phyloP scores from a whole-genome alignment of 495 filamentous ascomycete species.

The Penicillium desertorum region DNA sequence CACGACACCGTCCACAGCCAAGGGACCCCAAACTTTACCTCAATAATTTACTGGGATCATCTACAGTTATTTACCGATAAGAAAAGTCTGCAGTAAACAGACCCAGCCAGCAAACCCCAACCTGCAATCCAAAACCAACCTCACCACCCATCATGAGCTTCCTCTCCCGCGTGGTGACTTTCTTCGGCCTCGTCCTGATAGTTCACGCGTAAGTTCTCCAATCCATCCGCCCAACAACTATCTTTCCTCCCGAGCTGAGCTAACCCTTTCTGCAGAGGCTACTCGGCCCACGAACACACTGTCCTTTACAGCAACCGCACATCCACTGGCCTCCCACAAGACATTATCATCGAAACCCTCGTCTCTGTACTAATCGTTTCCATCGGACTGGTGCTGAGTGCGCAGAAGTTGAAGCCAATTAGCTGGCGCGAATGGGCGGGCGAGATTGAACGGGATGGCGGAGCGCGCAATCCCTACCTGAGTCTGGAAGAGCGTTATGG shows the following conservation, averaged over 20 bases:
- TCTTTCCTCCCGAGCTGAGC: background rate
- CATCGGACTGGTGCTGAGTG: slow-evolving; percentile 66
- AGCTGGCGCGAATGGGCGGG: slow-evolving; percentile 83
- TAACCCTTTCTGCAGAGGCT: slow-evolving; percentile 56
- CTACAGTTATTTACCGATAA: background rate
- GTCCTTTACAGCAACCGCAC: slow-evolving; percentile 61
- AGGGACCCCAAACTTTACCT: background rate
- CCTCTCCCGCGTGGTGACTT: slow-evolving; percentile 61
- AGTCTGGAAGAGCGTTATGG: slow-evolving; percentile 60
- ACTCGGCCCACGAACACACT: slow-evolving; percentile 83
- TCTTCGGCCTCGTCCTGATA: slow-evolving; percentile 65
- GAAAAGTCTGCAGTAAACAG: background rate
- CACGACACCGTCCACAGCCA: slow-evolving; percentile 4
- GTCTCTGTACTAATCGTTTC: slow-evolving; percentile 65
- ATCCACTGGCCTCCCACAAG: slow-evolving; percentile 62
- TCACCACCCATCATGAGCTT: slow-evolving; percentile 55
- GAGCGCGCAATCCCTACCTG: slow-evolving; percentile 50
- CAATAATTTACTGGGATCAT: background rate
- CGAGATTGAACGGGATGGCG: slow-evolving; percentile 70
- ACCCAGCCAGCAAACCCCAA: slow-evolving; percentile 13
- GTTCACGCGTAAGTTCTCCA: slow-evolving; percentile 64
- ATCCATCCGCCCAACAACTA: background rate
- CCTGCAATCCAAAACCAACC: slow-evolving; percentile 14
- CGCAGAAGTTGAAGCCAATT: slow-evolving; percentile 70
- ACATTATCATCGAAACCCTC: slow-evolving; percentile 65